These are phyloP conservation scores for Microdochium paspali DNA, from an alignment of 2,329 filamentous ascomycete species.

Conservation along the genomic window DNA sequence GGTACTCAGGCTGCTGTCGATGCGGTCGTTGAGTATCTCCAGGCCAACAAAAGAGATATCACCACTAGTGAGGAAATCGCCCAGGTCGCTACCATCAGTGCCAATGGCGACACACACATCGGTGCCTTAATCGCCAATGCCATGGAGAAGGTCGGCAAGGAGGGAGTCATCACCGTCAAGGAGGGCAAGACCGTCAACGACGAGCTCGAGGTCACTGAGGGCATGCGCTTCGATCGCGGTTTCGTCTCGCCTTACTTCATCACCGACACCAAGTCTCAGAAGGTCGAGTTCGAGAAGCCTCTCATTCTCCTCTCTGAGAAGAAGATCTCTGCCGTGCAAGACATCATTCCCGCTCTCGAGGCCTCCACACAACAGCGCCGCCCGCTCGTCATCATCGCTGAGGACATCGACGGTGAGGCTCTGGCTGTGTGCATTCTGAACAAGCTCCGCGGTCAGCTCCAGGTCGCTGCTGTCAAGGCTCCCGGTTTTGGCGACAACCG, in stretches of 20 bases:
- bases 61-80: slow-evolving; percentile 96
- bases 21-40: slow-evolving; percentile 86
- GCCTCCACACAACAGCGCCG: slow-evolving; percentile 91
- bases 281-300: slow-evolving; percentile 99
- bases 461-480: slow-evolving; percentile 97
- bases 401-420: slow-evolving; percentile 98
- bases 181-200: slow-evolving; percentile 98
- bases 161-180: slow-evolving; percentile 99
- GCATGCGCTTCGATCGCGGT: slow-evolving; percentile 99
- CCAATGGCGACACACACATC: slow-evolving; percentile 93
- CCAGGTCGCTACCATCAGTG: slow-evolving; percentile 95
- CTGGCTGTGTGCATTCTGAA: slow-evolving; percentile 98
- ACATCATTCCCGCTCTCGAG: slow-evolving; percentile 97
- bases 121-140: slow-evolving; percentile 93
- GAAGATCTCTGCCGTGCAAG: slow-evolving; percentile 99
- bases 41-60: slow-evolving; percentile 95
- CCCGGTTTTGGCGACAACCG: slow-evolving; percentile 99
- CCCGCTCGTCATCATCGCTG: slow-evolving; percentile 94
- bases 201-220: slow-evolving; percentile 97
- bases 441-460: slow-evolving; percentile 99
- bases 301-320: slow-evolving; percentile 98
- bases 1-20: slow-evolving; percentile 96
- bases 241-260: slow-evolving; percentile 99
- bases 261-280: slow-evolving; percentile 96
- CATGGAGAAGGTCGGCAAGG: slow-evolving; percentile 99